Evolutionary conservation across 805 yeast species (phyloP), one percentile per base, ranked within the genome.

Genomic region (Nakazawaea ishiwadae): DNA sequence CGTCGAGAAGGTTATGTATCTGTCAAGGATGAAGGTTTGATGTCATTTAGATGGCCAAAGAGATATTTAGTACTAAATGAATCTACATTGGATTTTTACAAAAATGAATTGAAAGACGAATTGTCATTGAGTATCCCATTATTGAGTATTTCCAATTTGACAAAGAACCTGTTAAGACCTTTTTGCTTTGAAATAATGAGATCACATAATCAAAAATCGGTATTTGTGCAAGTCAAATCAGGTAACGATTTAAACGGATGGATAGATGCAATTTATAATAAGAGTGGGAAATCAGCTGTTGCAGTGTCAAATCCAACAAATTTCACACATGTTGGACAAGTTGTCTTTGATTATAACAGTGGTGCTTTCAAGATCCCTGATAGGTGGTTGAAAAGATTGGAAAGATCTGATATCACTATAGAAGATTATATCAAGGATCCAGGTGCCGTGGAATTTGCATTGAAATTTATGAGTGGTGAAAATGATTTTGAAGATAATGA

Each of bases 301-400:
- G 69, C 65, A 7, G 96, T 93, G 9, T 89, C 97, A 3, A 81
- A 81, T 30, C 99, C 99, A 6, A 86, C 91, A 14, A 90, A 91
- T 60, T 91, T 91, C 60, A 88, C 96, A 9, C 99, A 95, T 59
- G 85, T 82, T 55, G 96, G 90, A 14, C 93, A 85, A 58, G 91
- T 85, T 19, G 90, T 90, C 1, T 84, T 82, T 53, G 95, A 85
- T 58, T 91, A 93, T 4, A 81, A 84, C 21, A 74, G 72, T 51
- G 82, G 82, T 15, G 71, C 69, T 41, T 72, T 75, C 50, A 71
- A 42, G 38, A 65, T 75, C 41, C 81, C 81, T 1, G 78, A 76
- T 18, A 71, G 76, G 33, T 76, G 81, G 82, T 67, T 73, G 46
- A 69, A 65, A 30, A 58, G 76, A 50, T 65, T 77, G 32, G 77